Conservation (phyloP, 1,284 basidiomycete genomes). For the Cystobasidium sp. region DNA sequence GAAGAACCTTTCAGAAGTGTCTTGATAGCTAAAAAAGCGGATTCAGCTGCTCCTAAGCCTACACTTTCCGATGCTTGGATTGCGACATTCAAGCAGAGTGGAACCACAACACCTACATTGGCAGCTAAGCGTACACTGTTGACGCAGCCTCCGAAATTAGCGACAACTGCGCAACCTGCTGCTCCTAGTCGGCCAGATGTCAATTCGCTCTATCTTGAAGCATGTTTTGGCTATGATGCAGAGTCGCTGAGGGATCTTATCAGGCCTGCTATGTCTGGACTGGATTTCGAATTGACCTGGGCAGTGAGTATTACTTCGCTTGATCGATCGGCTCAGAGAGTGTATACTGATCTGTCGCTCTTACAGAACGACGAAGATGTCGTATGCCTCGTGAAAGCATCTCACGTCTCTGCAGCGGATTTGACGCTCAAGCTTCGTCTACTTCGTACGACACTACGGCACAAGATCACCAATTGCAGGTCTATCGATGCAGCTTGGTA, state of each 20-base stretch:
- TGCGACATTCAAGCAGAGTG: slow-evolving; percentile 35
- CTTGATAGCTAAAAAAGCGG: slow-evolving; percentile 49
- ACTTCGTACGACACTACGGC: slow-evolving; percentile 20
- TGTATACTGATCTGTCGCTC: neutral
- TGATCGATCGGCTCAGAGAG: no score
- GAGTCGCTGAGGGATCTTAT: slow-evolving; percentile 47
- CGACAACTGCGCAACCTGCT: slow-evolving; percentile 8
- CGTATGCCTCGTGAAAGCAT: slow-evolving; percentile 24
- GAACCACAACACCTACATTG: slow-evolving; percentile 1
- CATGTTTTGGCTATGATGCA: slow-evolving; percentile 53
- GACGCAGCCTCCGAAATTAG: slow-evolving; percentile 34
- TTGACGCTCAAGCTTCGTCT: slow-evolving; percentile 38
- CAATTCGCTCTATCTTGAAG: slow-evolving; percentile 48
- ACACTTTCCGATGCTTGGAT: slow-evolving; percentile 50
- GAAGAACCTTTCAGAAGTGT: slow-evolving; percentile 51
- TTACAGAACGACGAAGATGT: slow-evolving; percentile 45
- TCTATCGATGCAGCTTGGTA: slow-evolving; percentile 33
- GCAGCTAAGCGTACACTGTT: slow-evolving; percentile 43
- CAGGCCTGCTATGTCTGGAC: slow-evolving; percentile 42
- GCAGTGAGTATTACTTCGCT: slow-evolving; percentile 10
- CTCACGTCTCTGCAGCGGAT: neutral
- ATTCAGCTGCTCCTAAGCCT: slow-evolving; percentile 46
- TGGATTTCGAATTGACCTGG: slow-evolving; percentile 40
- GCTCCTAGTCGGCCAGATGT: slow-evolving; percentile 27
- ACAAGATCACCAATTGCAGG: slow-evolving; percentile 25